Percentiles rank a stretch among this genome's conserved stretches.
Evolutionary conservation across 345 rosid genomes (phyloP).

Genomic region (Hypericum androsaemum): DNA sequence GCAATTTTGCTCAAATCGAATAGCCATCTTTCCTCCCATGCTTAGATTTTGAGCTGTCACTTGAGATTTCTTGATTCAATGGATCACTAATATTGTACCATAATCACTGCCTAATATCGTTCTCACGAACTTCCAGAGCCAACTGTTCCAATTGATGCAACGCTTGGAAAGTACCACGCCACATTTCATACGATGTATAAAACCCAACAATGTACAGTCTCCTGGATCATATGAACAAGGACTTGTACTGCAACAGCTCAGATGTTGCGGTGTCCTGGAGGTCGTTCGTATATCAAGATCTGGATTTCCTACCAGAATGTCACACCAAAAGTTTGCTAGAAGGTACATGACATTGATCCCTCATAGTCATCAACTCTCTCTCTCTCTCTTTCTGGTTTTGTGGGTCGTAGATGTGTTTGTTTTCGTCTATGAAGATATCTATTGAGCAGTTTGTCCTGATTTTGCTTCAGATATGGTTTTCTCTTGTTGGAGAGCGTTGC

Average conservation of each 20-base stretch:
- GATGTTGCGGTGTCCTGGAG: conserved; percentile 97
- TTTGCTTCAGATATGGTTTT: conserved; percentile 75
- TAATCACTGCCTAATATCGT: conserved; percentile 3
- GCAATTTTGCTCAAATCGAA: no score
- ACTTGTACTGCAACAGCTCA: conserved; percentile 83
- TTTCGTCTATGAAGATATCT: background rate
- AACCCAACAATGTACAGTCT: conserved; percentile 86
- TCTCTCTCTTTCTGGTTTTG: background rate
- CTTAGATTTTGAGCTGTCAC: background rate
- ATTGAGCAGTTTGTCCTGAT: conserved; percentile 8
- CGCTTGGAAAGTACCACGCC: conserved; percentile 92
- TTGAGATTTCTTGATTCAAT: background rate
- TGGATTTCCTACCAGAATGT: conserved; percentile 95
- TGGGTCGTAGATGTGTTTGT: conserved; percentile 3
- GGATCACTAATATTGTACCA: background rate
- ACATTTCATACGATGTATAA: conserved; percentile 95
- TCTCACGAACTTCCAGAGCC: conserved; percentile 41
- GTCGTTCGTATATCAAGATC: conserved; percentile 96
- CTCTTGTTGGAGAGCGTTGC: conserved; percentile 72
- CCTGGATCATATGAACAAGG: conserved; percentile 86
- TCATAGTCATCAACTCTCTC: background rate
- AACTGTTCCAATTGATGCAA: conserved; percentile 94
- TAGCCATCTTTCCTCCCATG: no score
- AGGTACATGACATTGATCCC: conserved; percentile 34
- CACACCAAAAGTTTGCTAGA: conserved; percentile 91